Evolutionary conservation across 495 filamentous ascomycete genomes (phyloP).

Genomic region (Aspergillus cavernicola): DNA sequence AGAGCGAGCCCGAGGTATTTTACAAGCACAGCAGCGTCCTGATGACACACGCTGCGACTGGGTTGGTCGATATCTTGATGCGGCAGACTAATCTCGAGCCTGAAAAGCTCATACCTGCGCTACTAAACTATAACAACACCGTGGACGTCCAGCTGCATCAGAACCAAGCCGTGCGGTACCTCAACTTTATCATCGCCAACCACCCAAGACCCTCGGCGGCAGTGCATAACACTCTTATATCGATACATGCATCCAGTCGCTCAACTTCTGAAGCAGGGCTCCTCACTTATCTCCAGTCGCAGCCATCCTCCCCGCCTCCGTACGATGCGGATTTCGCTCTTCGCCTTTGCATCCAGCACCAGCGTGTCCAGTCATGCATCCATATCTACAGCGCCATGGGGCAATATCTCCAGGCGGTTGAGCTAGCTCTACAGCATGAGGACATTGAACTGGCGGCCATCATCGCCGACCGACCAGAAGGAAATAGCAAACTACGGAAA

Average conservation of each 20-base stretch:
- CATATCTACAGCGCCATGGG: conserved; percentile 96
- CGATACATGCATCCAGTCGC: conserved; percentile 85
- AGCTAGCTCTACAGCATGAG: conserved; percentile 81
- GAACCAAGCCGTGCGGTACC: conserved; percentile 93
- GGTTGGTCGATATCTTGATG: conserved; percentile 90
- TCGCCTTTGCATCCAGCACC: conserved; percentile 88
- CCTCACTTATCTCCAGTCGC: conserved; percentile 79
- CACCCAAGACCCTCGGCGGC: conserved; percentile 77
- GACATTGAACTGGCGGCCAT: conserved; percentile 85
- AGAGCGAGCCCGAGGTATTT: conserved; percentile 88
- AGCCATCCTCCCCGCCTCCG: conserved; percentile 65
- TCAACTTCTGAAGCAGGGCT: conserved; percentile 79
- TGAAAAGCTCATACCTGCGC: conserved; percentile 82
- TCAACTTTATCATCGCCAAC: conserved; percentile 89
- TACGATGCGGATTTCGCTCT: conserved; percentile 98
- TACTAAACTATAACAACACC: conserved; percentile 88
- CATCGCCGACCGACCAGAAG: conserved; percentile 82
- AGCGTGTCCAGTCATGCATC: conserved; percentile 86
- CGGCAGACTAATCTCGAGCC: conserved; percentile 84
- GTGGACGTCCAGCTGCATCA: conserved; percentile 48
- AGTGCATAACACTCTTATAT: conserved; percentile 96
- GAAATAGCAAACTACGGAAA: conserved; percentile 77
- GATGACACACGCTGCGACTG: conserved; percentile 80
- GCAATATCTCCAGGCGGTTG: conserved; percentile 86
- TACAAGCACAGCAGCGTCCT: conserved; percentile 95